Base-by-base conservation (phyloP, 176 grass and related monocot genomes). In the Microstegium vimineum region DNA sequence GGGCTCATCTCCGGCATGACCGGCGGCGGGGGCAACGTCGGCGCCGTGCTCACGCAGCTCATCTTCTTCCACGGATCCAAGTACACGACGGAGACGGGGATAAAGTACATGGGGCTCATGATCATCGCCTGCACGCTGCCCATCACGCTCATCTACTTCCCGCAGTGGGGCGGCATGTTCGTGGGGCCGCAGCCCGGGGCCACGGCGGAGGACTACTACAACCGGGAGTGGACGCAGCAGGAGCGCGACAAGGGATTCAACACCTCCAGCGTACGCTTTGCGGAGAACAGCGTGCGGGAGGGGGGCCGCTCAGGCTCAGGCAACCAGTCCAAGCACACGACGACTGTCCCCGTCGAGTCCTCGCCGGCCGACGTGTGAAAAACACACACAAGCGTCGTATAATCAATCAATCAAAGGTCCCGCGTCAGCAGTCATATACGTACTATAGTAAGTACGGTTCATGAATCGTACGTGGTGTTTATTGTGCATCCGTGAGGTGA, bases 61-160 rank as follows among this genome's bases (percentile, higher is more conserved):
- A 98, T 98, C 52, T 98, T 98, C 90, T 98, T 98, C 90, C 88
- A 87, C 40, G 90, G 90, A 0, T 40, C 71, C 30, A 91, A 70
- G 66, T 98, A 98, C 84, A 75, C 42, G 54, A 98, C 92, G 30
- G 84, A 98, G 81, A 92, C 86, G 5, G 95, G 95, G 75, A 98
- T 98, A 79, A 83, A 72, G 63, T 92, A 91, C 90, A 98, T 98
- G 92, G 95, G 95, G 22, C 30, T 94, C 69, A 98, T 98, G 95
- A 98, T 93, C 74, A 85, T 98, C 69, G 85, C 82, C 2, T 98
- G 95, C 86, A 91, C 92, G 62, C 90, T 94, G 45, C 92, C 88
- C 11, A 28, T 91, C 79, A 17, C 28, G 20, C 71, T 94, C 79
- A 91, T 97, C 74, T 66, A 87, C 81, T 97, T 97, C 90, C 95